These are phyloP conservation scores for Curvularia verruculosa DNA, from an alignment of 2,329 filamentous ascomycete species.

Conservation along the genomic window DNA sequence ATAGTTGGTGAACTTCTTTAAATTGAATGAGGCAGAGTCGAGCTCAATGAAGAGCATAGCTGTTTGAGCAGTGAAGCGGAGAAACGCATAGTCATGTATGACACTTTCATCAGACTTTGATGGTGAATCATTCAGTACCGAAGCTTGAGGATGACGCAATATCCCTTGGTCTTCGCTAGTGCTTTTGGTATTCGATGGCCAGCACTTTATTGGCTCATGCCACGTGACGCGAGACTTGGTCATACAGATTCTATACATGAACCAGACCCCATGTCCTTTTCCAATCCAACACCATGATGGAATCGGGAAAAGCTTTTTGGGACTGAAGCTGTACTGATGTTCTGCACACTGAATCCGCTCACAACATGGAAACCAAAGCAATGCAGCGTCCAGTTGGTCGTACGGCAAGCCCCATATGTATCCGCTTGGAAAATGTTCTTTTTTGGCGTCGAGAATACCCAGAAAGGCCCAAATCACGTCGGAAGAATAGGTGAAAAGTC, in stretches of 20 bases:
- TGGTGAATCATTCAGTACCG: not conserved
- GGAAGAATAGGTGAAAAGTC: not conserved
- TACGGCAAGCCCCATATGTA: not conserved
- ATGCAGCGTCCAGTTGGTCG: not conserved
- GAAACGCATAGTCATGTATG: not conserved
- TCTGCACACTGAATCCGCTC: not conserved
- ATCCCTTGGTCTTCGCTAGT: not conserved
- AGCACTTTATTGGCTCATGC: not conserved
- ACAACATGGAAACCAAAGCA: not conserved
- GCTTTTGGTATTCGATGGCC: not conserved
- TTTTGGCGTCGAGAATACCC: not conserved
- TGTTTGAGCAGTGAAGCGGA: not conserved
- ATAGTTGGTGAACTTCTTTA: not conserved
- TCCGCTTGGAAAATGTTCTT: not conserved
- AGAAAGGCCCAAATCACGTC: not conserved
- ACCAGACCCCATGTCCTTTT: not conserved
- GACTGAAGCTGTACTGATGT: not conserved
- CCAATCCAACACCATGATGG: not conserved
- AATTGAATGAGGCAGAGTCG: not conserved
- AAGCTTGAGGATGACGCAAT: not conserved
- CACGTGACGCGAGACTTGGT: not conserved
- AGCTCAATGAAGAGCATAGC: not conserved
- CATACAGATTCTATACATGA: not conserved
- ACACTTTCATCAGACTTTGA: not conserved
- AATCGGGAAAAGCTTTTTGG: not conserved